phyloP scores from a whole-genome alignment of 225 moss, liverwort and hornwort species.

The Sphagnum tenellum region DNA sequence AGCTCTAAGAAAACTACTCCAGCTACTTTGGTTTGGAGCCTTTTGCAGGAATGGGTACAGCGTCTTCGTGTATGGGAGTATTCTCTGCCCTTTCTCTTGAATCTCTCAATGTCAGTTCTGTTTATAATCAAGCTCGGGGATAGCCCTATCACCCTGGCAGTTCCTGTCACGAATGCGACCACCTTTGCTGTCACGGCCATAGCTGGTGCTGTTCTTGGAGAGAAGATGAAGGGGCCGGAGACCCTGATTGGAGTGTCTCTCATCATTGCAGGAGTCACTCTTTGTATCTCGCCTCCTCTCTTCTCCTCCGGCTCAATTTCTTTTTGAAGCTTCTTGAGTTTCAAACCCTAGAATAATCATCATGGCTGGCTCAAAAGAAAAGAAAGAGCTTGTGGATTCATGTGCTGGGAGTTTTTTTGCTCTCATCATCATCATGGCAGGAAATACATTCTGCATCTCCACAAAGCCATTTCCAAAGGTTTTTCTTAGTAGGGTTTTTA shows the following conservation, averaged over 20 bases:
- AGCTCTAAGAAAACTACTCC: too few relatives aligned
- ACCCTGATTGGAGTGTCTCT: slow-evolving; percentile 48
- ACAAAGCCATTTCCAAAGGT: too few relatives aligned
- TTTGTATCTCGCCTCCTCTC: slow-evolving; percentile 36
- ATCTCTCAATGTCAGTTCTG: slow-evolving; percentile 63
- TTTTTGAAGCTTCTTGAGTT: too few relatives aligned
- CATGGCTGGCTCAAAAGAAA: too few relatives aligned
- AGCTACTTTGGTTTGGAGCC: slow-evolving; percentile 5
- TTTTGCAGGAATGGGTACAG: slow-evolving; percentile 50
- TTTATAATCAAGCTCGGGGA: slow-evolving; percentile 70
- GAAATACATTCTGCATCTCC: too few relatives aligned
- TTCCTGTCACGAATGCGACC: slow-evolving; percentile 81
- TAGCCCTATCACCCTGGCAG: slow-evolving; percentile 73
- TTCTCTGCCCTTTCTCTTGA: slow-evolving; percentile 69
- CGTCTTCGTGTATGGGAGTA: slow-evolving; percentile 75
- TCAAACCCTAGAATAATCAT: too few relatives aligned
- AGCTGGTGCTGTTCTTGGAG: slow-evolving; percentile 62
- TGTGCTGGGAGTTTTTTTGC: too few relatives aligned
- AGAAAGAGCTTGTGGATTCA: too few relatives aligned
- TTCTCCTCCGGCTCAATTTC: too few relatives aligned
- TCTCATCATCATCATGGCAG: too few relatives aligned
- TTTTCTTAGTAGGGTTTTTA: too few relatives aligned
- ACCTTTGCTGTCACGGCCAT: slow-evolving; percentile 72
- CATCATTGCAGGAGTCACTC: slow-evolving; percentile 51
- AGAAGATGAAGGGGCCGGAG: slow-evolving; percentile 37